Evolutionary conservation across 768 basidiomycete species (phyloP).

Genomic region (Suillus brevipes): DNA sequence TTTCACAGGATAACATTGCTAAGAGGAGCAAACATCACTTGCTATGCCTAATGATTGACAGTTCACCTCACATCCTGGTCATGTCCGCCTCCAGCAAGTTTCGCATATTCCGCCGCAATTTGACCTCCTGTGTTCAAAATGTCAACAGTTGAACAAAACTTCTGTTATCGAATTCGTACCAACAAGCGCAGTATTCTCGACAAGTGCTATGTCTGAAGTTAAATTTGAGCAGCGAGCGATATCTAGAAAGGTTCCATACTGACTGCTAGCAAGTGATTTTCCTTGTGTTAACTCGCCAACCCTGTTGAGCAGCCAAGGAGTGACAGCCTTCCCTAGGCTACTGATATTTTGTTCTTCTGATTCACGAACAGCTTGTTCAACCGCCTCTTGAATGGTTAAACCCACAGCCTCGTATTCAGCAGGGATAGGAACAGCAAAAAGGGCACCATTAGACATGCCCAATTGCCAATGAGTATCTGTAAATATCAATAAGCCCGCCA

Average conservation of each 20-base stretch:
- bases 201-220: slow-evolving; percentile 74
- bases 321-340: slow-evolving; percentile 84
- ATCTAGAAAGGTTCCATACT: slow-evolving; percentile 26
- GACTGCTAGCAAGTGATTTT: slow-evolving; percentile 69
- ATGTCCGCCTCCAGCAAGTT: slow-evolving; percentile 36
- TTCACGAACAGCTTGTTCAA: slow-evolving; percentile 84
- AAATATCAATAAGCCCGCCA: slow-evolving; percentile 2
- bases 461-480: slow-evolving; percentile 72
- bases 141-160: not conserved
- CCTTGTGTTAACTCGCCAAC: slow-evolving; percentile 81
- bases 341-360: slow-evolving; percentile 79
- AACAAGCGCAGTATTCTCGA: slow-evolving; percentile 84
- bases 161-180: slow-evolving; percentile 48
- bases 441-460: slow-evolving; percentile 69
- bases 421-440: slow-evolving; percentile 92
- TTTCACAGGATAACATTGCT: slow-evolving; percentile 9
- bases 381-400: slow-evolving; percentile 65
- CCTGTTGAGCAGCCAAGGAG: slow-evolving; percentile 89
- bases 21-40: slow-evolving; percentile 2
- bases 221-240: slow-evolving; percentile 4
- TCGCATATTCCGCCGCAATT: slow-evolving; percentile 77
- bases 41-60: slow-evolving; percentile 1
- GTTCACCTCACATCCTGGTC: slow-evolving; percentile 19
- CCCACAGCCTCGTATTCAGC: slow-evolving; percentile 69
- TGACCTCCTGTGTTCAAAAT: slow-evolving; percentile 55